These are phyloP conservation scores for Terfezia claveryi DNA, from an alignment of 495 filamentous ascomycete species.

Conservation along the genomic window DNA sequence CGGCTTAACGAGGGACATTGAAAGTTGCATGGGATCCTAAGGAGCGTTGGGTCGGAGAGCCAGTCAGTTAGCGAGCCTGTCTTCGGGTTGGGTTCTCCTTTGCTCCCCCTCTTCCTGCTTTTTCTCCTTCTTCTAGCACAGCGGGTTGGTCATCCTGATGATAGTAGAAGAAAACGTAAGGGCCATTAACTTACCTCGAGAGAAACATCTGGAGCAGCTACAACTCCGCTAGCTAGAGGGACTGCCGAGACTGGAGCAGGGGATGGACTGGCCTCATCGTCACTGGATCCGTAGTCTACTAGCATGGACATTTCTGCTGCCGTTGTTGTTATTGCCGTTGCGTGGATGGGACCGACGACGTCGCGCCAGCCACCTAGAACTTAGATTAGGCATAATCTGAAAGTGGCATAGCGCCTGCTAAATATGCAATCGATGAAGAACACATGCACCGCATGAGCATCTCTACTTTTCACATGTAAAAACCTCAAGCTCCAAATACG, in stretches of 20 bases:
- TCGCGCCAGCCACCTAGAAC: neutral
- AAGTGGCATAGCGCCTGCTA: too few species aligned
- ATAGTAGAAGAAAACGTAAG: neutral
- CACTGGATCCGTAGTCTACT: conserved; percentile 16
- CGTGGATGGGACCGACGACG: neutral
- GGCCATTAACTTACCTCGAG: conserved; percentile 16
- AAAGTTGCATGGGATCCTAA: conserved; percentile 18
- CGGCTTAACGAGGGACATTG: conserved; percentile 16
- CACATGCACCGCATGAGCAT: too few species aligned
- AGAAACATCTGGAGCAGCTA: conserved; percentile 19
- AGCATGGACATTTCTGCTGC: conserved; percentile 2
- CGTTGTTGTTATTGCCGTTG: neutral
- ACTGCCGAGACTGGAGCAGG: conserved; percentile 5
- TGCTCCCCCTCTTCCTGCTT: neutral
- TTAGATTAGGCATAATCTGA: too few species aligned
- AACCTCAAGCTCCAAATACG: too few species aligned
- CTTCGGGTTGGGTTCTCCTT: neutral
- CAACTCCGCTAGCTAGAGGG: conserved; percentile 6
- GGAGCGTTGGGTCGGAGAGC: conserved; percentile 5
- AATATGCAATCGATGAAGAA: too few species aligned
- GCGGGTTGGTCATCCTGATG: neutral
- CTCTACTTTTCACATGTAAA: too few species aligned
- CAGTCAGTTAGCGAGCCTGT: neutral
- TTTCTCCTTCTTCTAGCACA: neutral
- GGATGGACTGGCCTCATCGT: conserved; percentile 10